Conservation (phyloP, 75 land plant species). For the Pseudotsuga menziesii region DNA sequence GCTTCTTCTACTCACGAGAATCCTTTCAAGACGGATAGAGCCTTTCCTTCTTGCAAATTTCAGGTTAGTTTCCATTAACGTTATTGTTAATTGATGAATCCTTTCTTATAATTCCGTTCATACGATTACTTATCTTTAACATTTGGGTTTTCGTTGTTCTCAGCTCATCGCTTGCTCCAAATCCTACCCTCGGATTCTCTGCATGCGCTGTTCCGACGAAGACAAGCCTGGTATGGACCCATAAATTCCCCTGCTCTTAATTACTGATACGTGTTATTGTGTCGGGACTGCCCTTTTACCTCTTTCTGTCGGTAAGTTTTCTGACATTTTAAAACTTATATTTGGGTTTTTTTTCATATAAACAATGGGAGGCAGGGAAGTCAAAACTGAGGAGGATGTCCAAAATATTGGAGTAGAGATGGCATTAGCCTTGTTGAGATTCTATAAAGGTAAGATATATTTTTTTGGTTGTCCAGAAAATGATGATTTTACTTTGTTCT, state of each 20-base stretch:
- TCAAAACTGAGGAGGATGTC: slow-evolving; percentile 12
- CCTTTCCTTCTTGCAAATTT: neutral
- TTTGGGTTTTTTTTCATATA: neutral
- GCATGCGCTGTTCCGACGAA: neutral
- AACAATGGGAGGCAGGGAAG: slow-evolving; percentile 10
- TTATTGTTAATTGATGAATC: too few species aligned
- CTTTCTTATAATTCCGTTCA: neutral
- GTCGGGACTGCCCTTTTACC: neutral
- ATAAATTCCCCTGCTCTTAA: neutral
- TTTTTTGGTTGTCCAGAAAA: neutral
- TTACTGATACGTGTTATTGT: too few species aligned
- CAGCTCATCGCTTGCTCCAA: neutral
- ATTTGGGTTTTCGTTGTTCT: neutral
- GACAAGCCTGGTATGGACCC: neutral
- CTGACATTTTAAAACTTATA: too few species aligned
- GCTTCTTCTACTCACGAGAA: neutral
- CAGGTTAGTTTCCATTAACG: neutral
- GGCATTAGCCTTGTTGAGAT: slow-evolving; percentile 57
- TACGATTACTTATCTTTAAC: neutral
- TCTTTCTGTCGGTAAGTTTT: neutral
- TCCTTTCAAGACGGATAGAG: neutral
- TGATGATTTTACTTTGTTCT: neutral
- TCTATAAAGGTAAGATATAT: slow-evolving; percentile 51
- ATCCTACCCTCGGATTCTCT: neutral
- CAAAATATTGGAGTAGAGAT: slow-evolving; percentile 42